These are phyloP conservation scores for Simplicillium sp. DNA, from an alignment of 2,329 filamentous ascomycete species.

Conservation along the genomic window DNA sequence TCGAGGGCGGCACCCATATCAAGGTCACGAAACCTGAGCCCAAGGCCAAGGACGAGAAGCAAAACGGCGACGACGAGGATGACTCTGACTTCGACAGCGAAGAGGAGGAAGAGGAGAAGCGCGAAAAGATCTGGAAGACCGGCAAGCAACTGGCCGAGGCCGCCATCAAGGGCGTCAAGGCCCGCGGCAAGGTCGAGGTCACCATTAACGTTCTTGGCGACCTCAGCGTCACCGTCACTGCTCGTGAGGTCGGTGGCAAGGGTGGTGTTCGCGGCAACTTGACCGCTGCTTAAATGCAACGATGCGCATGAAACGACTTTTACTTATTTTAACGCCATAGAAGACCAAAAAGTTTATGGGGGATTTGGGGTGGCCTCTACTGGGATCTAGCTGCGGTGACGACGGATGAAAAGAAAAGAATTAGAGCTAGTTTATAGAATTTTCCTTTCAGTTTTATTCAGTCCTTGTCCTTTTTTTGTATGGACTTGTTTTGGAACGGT, in stretches of 20 bases:
- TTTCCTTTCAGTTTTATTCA: neutral
- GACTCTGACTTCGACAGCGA: slow-evolving; percentile 50
- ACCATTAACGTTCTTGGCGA: slow-evolving; percentile 82
- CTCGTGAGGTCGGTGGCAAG: slow-evolving; percentile 79
- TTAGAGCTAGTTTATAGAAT: neutral
- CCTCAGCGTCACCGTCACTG: slow-evolving; percentile 68
- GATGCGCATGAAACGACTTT: neutral
- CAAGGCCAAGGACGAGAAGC: slow-evolving; percentile 62
- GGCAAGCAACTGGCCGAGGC: slow-evolving; percentile 77
- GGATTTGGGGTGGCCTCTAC: no score
- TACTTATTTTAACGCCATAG: neutral
- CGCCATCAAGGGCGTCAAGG: slow-evolving; percentile 74
- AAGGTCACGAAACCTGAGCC: slow-evolving; percentile 84
- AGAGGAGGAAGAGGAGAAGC: slow-evolving; percentile 73
- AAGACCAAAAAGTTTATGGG: slow-evolving; percentile 1
- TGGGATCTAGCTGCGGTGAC: no score
- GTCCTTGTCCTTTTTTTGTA: no score
- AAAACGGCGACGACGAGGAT: slow-evolving; percentile 56
- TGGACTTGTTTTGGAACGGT: no score
- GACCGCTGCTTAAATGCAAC: slow-evolving; percentile 13
- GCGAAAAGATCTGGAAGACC: slow-evolving; percentile 89
- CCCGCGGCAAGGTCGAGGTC: slow-evolving; percentile 84
- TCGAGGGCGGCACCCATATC: slow-evolving; percentile 83
- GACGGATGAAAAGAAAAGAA: slow-evolving; percentile 2
- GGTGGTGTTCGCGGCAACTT: slow-evolving; percentile 64